Percentiles rank a stretch among this genome's conserved stretches.
phyloP scores from a whole-genome alignment of 75 land plant genomes.

The Isoetes taiwanensis region DNA sequence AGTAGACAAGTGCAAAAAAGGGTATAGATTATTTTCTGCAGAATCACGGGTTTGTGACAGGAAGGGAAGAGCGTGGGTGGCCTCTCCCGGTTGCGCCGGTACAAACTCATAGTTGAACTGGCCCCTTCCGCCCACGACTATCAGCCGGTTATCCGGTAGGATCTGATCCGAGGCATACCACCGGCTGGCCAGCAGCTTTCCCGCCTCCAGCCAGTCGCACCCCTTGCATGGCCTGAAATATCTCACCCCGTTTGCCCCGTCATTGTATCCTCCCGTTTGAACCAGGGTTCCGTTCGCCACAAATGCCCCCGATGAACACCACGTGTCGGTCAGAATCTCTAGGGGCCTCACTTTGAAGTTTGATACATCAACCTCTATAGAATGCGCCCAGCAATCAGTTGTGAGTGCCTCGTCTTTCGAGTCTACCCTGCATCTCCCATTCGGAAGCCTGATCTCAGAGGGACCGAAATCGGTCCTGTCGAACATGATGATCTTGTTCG shows the following conservation, averaged over 20 bases:
- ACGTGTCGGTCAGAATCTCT: conserved; percentile 27
- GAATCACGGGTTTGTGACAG: conserved; percentile 15
- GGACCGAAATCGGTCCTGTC: conserved; percentile 41
- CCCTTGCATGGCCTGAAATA: conserved; percentile 18
- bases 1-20: conserved; percentile 17
- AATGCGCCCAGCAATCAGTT: conserved; percentile 26
- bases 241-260: conserved; percentile 20
- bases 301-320: conserved; percentile 38
- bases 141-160: conserved; percentile 37
- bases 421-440: not conserved
- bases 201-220: conserved; percentile 30
- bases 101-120: conserved; percentile 30
- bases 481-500: conserved; percentile 40
- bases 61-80: conserved; percentile 16
- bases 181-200: conserved; percentile 6
- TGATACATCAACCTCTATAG: conserved; percentile 19
- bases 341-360: conserved; percentile 28
- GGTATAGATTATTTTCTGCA: conserved; percentile 25
- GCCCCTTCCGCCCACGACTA: conserved; percentile 48
- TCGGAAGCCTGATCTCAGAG: conserved; percentile 30
- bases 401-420: not conserved
- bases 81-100: conserved; percentile 1
- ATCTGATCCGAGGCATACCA: conserved; percentile 45
- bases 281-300: conserved; percentile 26
- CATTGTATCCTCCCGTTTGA: conserved; percentile 33